Evolutionary conservation across 2,329 filamentous ascomycete species (phyloP).

Genomic region (Helotiales sp.): DNA sequence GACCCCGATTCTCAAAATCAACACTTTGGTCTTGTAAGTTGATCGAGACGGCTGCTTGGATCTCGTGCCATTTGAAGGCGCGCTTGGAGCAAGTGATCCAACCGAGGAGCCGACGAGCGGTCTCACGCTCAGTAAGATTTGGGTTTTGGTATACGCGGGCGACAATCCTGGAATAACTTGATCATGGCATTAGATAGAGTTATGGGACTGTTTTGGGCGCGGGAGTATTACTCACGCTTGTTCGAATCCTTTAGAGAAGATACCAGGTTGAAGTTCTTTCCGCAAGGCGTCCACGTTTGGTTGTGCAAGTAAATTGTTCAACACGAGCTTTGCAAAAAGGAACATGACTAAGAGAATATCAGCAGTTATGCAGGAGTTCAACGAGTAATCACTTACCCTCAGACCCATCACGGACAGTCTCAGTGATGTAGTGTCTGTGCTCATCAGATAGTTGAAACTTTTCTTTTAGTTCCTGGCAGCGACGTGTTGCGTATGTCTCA

Average conservation of each 20-base stretch:
- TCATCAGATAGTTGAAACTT: slow-evolving; percentile 20
- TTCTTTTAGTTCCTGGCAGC: slow-evolving; percentile 23
- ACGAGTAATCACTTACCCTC: neutral
- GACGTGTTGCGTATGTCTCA: slow-evolving; percentile 27
- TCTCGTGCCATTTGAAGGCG: slow-evolving; percentile 42
- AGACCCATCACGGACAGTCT: neutral
- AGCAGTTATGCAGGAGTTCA: slow-evolving; percentile 1
- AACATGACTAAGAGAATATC: slow-evolving; percentile 32
- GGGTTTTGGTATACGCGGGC: slow-evolving; percentile 7
- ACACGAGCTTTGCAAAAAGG: slow-evolving; percentile 34
- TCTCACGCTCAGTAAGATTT: slow-evolving; percentile 6
- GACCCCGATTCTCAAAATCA: slow-evolving; percentile 30
- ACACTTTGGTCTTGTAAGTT: slow-evolving; percentile 31
- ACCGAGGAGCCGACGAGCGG: slow-evolving; percentile 33
- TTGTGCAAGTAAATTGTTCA: slow-evolving; percentile 28
- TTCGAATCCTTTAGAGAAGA: slow-evolving; percentile 15
- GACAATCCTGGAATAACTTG: slow-evolving; percentile 7
- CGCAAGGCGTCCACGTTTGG: neutral
- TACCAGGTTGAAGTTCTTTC: slow-evolving; percentile 13
- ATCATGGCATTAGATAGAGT: slow-evolving; percentile 6
- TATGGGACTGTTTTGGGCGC: neutral
- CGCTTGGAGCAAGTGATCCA: slow-evolving; percentile 42
- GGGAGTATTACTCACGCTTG: slow-evolving; percentile 17
- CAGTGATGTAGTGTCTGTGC: slow-evolving; percentile 23
- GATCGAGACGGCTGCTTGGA: slow-evolving; percentile 41